Evolutionary conservation across 345 rosid species (phyloP).

Genomic region (Lepidium didymum): DNA sequence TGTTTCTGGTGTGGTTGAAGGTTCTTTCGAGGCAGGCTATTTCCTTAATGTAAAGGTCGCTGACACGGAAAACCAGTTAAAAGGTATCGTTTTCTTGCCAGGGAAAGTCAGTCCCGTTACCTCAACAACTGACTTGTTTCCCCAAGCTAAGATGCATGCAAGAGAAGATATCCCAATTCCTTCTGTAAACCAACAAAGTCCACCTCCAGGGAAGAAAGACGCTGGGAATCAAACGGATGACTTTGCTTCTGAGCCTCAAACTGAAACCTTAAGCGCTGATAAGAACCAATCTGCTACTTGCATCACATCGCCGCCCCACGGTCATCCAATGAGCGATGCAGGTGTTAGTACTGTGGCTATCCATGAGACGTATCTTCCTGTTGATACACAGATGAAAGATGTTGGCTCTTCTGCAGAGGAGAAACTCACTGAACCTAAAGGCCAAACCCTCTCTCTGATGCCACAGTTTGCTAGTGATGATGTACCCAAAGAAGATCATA

Average conservation of each 20-base stretch:
- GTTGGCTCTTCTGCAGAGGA: slow-evolving; percentile 20
- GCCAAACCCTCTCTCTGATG: slow-evolving; percentile 28
- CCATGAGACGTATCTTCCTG: background rate
- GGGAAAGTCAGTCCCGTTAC: slow-evolving; percentile 47
- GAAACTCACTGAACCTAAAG: slow-evolving; percentile 14
- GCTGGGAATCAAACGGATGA: slow-evolving; percentile 27
- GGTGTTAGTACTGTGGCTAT: slow-evolving; percentile 13
- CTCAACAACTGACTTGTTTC: slow-evolving; percentile 60
- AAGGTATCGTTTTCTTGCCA: slow-evolving; percentile 62
- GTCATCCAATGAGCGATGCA: slow-evolving; percentile 24
- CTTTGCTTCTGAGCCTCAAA: background rate
- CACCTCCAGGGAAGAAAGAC: slow-evolving; percentile 11
- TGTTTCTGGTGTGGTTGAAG: slow-evolving; percentile 69
- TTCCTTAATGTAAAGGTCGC: slow-evolving; percentile 52
- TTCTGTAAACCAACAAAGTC: slow-evolving; percentile 15
- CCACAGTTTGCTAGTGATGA: slow-evolving; percentile 27
- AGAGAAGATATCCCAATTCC: slow-evolving; percentile 44
- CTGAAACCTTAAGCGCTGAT: slow-evolving; percentile 15
- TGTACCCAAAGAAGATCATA: slow-evolving; percentile 22
- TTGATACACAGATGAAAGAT: slow-evolving; percentile 23
- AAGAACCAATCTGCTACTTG: slow-evolving; percentile 28
- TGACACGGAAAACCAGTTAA: slow-evolving; percentile 42
- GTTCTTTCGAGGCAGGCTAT: slow-evolving; percentile 69
- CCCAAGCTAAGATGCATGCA: slow-evolving; percentile 50
- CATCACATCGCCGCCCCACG: slow-evolving; percentile 6